Base-by-base conservation (phyloP, 1,139 yeast species). In the Geotrichum bryndzae region DNA sequence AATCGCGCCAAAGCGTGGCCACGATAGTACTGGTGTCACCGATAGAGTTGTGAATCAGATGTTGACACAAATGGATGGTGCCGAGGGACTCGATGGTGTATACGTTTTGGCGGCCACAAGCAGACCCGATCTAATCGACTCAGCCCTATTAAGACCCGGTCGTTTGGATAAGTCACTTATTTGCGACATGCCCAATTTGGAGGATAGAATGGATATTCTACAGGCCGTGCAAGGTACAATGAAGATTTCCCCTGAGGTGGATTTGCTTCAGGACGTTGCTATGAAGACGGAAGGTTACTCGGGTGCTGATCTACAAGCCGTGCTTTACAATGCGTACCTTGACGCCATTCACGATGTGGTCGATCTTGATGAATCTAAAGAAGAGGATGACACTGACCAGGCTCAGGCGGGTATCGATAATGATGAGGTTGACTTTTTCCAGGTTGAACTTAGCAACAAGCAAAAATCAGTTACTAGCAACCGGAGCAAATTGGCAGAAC, bases 1-100 rank as follows among this genome's bases (percentile, higher is more conserved):
- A 0, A 90, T 94, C 70, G 98, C 98, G 0, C 98, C 99, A 0
- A 92, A 92, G 74, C 86, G 99, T 79, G 99, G 99, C 1, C 98
- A 92, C 71, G 99, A 94, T 71, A 89, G 96, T 1, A 92, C 99
- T 0, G 99, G 98, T 64, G 99, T 94, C 4, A 94, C 99, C 1
- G 99, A 94, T 73, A 82, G 99, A 70, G 97, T 94, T 52, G 99
- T 94, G 51, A 95, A 95, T 74, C 99, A 94, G 73, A 84, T 94
- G 86, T 82, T 94, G 70, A 94, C 99, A 0, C 98, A 95, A 73
- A 91, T 94, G 97, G 99, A 94, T 75, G 99, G 99, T 77, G 98
- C 98, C 0, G 99, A 94, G 74, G 98, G 98, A 0, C 78, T 92
- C 48, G 97, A 92, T 70, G 98, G 98, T 0, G 99, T 95, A 2